Percentiles rank a stretch among this genome's conserved stretches.
These are phyloP conservation scores for Fusarium staphyleae DNA, from an alignment of 2,329 filamentous ascomycete genomes.

Conservation along the genomic window DNA sequence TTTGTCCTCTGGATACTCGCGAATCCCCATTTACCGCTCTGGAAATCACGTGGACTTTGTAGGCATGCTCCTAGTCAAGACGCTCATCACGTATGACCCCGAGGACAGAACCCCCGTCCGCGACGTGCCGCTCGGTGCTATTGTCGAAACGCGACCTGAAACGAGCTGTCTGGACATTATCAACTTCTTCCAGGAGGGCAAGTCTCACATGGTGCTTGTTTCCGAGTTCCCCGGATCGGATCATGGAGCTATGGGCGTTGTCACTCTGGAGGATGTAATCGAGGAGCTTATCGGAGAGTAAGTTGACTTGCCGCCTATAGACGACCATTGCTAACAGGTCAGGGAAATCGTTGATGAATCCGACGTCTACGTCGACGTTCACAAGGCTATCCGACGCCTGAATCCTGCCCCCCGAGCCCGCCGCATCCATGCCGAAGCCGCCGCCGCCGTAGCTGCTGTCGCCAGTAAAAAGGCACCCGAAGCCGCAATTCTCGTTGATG, in stretches of 20 bases:
- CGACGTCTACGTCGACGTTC: constrained; percentile 96
- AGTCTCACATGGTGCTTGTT: constrained; percentile 97
- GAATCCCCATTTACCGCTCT: constrained; percentile 91
- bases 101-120: constrained; percentile 87
- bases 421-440: constrained; percentile 50
- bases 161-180: constrained; percentile 98
- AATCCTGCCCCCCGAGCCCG: constrained; percentile 82
- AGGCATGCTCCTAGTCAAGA: constrained; percentile 98
- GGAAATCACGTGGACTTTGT: constrained; percentile 88
- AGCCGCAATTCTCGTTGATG: constrained; percentile 44
- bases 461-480: constrained; percentile 45
- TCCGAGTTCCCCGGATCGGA: constrained; percentile 91
- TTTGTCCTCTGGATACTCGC: constrained; percentile 90
- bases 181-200: constrained; percentile 99
- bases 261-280: constrained; percentile 97
- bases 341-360: constrained; percentile 99
- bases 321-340: constrained; percentile 24
- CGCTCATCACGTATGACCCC: constrained; percentile 97
- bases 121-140: constrained; percentile 90
- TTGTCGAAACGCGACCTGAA: constrained; percentile 92
- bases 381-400: constrained; percentile 93
- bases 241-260: constrained; percentile 87
- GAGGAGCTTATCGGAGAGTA: constrained; percentile 98
- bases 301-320: constrained; percentile 47
- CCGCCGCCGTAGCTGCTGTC: constrained; percentile 33